phyloP scores from a whole-genome alignment of 352 stramenopile genomes.

The Globisporangium iwayamae region DNA sequence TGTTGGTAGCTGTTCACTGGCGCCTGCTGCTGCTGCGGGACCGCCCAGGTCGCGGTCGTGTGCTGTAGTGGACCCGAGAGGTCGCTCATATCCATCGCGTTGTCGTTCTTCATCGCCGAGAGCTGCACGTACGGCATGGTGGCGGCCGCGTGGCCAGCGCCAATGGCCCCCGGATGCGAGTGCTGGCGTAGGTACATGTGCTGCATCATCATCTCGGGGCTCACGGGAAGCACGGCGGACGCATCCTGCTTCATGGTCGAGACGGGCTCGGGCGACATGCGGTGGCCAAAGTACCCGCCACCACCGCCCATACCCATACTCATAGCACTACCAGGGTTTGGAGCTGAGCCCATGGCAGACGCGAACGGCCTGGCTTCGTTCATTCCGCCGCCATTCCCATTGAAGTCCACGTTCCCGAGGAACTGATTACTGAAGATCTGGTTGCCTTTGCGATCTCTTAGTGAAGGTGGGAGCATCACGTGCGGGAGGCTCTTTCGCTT shows the following conservation, averaged over 20 bases:
- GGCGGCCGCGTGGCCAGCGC: background rate
- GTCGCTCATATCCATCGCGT: constrained; percentile 19
- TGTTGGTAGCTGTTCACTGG: constrained; percentile 10
- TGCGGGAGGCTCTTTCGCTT: constrained; percentile 48
- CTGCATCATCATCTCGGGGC: constrained; percentile 24
- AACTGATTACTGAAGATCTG: constrained; percentile 33
- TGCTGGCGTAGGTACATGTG: constrained; percentile 25
- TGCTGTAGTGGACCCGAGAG: constrained; percentile 13
- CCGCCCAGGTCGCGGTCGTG: background rate
- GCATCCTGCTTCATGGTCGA: constrained; percentile 26
- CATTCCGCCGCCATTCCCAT: constrained; percentile 5
- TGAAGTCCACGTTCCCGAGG: constrained; percentile 16
- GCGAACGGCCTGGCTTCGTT: constrained; percentile 21
- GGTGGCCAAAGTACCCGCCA: constrained; percentile 10
- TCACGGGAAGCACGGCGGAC: constrained; percentile 29
- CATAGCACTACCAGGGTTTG: background rate
- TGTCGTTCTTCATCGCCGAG: constrained; percentile 12
- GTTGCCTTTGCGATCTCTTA: constrained; percentile 29
- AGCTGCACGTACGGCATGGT: constrained; percentile 4
- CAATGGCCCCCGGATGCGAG: constrained; percentile 13
- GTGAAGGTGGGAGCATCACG: constrained; percentile 22
- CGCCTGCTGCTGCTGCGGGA: background rate
- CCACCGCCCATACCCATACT: background rate
- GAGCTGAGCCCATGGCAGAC: background rate
- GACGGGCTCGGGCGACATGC: background rate